These are phyloP conservation scores for Cyberlindnera suaveolens DNA, from an alignment of 805 yeast genomes.

Conservation along the genomic window DNA sequence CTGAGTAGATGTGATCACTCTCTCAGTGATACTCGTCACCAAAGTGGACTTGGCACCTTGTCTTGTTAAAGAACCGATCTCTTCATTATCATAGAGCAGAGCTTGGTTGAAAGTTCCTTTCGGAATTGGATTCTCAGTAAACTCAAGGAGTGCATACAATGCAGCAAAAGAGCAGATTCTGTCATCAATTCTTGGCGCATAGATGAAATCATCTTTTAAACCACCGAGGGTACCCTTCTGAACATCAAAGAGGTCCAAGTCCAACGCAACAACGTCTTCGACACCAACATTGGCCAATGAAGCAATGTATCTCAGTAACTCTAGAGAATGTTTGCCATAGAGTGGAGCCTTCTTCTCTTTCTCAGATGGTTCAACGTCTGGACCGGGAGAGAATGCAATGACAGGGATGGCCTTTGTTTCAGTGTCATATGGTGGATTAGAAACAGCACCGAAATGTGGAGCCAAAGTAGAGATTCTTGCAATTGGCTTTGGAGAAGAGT, in stretches of 20 bases:
- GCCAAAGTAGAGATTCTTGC: constrained; percentile 83
- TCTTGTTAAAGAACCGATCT: constrained; percentile 73
- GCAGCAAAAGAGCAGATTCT: constrained; percentile 78
- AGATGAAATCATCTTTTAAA: constrained; percentile 65
- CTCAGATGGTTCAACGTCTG: constrained; percentile 43
- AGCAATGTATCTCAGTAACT: constrained; percentile 64
- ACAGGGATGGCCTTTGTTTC: constrained; percentile 80
- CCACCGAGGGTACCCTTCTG: constrained; percentile 81
- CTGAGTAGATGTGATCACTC: constrained; percentile 34
- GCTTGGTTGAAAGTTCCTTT: constrained; percentile 46
- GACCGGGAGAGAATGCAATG: constrained; percentile 45
- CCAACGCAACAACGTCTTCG: constrained; percentile 59
- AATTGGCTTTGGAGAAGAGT: constrained; percentile 60
- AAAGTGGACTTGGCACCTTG: constrained; percentile 81
- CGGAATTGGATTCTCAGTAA: constrained; percentile 30
- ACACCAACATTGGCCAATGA: constrained; percentile 52
- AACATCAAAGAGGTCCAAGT: constrained; percentile 74
- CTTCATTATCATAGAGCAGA: constrained; percentile 74
- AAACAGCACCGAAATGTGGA: constrained; percentile 75
- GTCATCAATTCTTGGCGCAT: constrained; percentile 82
- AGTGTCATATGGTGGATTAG: constrained; percentile 64
- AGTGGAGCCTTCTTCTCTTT: constrained; percentile 61
- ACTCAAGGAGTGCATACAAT: constrained; percentile 47
- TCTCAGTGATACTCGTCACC: constrained; percentile 54
- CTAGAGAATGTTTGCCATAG: constrained; percentile 61